Conservation (phyloP, 805 yeast genomes). For the Starmerella tilneyi region DNA sequence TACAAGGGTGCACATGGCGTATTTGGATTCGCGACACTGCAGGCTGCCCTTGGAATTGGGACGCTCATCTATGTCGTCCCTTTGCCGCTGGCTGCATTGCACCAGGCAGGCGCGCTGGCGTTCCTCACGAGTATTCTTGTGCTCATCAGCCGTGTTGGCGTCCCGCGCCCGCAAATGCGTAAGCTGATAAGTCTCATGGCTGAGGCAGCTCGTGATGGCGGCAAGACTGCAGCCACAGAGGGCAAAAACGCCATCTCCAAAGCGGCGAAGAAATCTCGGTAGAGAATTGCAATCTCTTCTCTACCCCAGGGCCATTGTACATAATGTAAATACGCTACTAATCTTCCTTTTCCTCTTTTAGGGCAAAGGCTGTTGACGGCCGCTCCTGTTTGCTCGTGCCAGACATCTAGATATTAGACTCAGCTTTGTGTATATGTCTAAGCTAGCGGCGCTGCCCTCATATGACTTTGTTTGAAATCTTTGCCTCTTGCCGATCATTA, state of each 20-base stretch:
- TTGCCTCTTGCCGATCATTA: too few relatives aligned
- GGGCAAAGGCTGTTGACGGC: too few relatives aligned
- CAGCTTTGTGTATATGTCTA: too few relatives aligned
- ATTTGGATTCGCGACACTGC: conserved; percentile 76
- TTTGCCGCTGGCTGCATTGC: conserved; percentile 82
- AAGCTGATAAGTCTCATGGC: conserved; percentile 24
- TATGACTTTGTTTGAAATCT: too few relatives aligned
- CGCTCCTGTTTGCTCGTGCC: too few relatives aligned
- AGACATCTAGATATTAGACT: too few relatives aligned
- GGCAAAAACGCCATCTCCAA: background rate
- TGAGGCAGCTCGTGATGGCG: conserved; percentile 3
- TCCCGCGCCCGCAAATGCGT: conserved; percentile 39
- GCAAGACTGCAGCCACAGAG: conserved; percentile 2
- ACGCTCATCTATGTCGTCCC: conserved; percentile 87
- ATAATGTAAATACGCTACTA: too few relatives aligned
- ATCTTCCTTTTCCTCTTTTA: too few relatives aligned
- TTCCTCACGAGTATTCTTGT: conserved; percentile 69
- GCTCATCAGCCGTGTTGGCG: conserved; percentile 46
- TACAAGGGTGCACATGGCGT: conserved; percentile 42
- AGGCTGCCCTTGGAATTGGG: conserved; percentile 74
- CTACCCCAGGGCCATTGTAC: background rate
- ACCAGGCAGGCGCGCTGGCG: conserved; percentile 94
- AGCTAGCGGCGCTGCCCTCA: too few relatives aligned
- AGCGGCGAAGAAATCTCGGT: background rate
- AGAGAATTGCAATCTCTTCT: too few relatives aligned